Base-by-base conservation (phyloP, 2,329 filamentous ascomycete genomes). In the Colletotrichum horii region DNA sequence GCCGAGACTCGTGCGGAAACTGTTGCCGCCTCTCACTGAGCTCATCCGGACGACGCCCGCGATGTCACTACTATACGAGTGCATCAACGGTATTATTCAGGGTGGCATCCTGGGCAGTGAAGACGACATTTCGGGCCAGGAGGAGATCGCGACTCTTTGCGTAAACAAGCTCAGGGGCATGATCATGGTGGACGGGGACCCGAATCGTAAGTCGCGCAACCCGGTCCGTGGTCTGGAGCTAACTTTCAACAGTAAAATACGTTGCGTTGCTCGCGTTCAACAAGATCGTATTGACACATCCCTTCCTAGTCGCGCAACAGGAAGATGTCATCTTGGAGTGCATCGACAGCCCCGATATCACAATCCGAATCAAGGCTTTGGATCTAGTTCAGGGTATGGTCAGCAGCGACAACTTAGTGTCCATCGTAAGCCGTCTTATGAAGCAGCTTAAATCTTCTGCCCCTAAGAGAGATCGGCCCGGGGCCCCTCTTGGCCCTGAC, bases 41-140 rank as follows among this genome's bases (percentile, higher is more conserved):
- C 94, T 99, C 64, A 98, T 99, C 78, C 94, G 95, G 79, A 98
- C 96, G 1, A 99, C 97, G 0, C 94, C 95, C 7, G 97, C 97
- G 32, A 98, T 98, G 97, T 98, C 97, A n/a, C 86, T 99, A 32
- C 87, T 98, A 8, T 99, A 99, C 80, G 97, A 99, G 85, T 99
- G 97, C 82, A 98, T 99, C 85, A 98, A 98, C 83, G 97, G 97
- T 28, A 98, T 99, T 77, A 98, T 99, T 75, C 96, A 98, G 83
- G 97, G 97, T 32, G 97, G 97, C 1, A 98, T 99, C 73, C 87
- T 99, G 66, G 95, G 95, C 36, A 95, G 93, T 60, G 92, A 93
- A 32, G 95, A 96, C 78, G 94, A 95, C 69, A 92, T 93, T 24
- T 90, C 93, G 38, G 96, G 96, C 70, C 94, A 94, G 52, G 96